phyloP scores from a whole-genome alignment of 345 rosid genomes.

The Hibiscus syriacus region DNA sequence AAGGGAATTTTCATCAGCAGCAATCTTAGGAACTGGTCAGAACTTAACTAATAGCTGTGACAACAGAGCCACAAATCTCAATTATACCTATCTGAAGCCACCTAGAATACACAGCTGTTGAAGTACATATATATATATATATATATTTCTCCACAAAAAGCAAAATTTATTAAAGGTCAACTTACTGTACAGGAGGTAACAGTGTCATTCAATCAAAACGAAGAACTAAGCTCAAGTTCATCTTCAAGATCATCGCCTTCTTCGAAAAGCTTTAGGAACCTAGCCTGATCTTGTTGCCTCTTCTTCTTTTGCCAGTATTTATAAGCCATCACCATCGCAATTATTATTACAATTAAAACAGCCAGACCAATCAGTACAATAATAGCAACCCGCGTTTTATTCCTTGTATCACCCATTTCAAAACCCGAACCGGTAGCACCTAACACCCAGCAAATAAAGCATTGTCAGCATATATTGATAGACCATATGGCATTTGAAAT shows the following conservation, averaged over 20 bases:
- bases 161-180: slow-evolving; percentile 22
- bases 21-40: not conserved
- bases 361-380: slow-evolving; percentile 33
- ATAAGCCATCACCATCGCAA: slow-evolving; percentile 33
- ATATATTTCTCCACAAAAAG: slow-evolving; percentile 1
- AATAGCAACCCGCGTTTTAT: slow-evolving; percentile 36
- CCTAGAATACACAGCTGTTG: not conserved
- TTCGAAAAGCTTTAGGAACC: slow-evolving; percentile 80
- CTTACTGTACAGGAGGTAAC: slow-evolving; percentile 26
- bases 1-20: not conserved
- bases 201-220: slow-evolving; percentile 17
- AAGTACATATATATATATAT: not conserved
- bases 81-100: not conserved
- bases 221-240: slow-evolving; percentile 41
- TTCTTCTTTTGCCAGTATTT: slow-evolving; percentile 68
- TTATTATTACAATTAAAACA: slow-evolving; percentile 26
- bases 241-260: slow-evolving; percentile 85
- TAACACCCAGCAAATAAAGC: not conserved
- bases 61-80: not conserved
- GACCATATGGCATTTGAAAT: no score
- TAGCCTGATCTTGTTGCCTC: slow-evolving; percentile 81
- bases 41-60: not conserved
- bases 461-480: not conserved
- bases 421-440: slow-evolving; percentile 32
- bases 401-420: slow-evolving; percentile 11